Conservation (phyloP, 768 basidiomycete species). For the Psilocybe tampanensis region DNA sequence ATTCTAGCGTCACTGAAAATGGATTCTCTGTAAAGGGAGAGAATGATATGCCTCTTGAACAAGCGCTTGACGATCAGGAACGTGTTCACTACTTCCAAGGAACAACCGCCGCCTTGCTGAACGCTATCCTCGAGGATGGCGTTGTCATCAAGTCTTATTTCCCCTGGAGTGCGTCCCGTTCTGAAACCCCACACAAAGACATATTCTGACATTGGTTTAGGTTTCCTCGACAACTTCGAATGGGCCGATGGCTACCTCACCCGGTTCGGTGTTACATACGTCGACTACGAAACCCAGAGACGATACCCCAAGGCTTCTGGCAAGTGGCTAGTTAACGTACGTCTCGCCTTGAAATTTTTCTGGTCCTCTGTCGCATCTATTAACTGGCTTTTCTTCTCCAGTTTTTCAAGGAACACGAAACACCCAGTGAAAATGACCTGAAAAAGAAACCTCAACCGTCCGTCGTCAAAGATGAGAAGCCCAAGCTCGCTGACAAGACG, state of each 20-base stretch:
- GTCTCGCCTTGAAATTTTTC: not conserved
- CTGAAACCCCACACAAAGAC: not conserved
- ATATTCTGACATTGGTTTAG: constrained; percentile 32
- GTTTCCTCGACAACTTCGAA: constrained; percentile 73
- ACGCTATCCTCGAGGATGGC: constrained; percentile 62
- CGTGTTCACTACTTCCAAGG: constrained; percentile 71
- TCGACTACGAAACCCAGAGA: constrained; percentile 70
- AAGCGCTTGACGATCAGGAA: constrained; percentile 59
- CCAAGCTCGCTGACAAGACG: constrained; percentile 20
- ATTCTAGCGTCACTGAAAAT: constrained; percentile 68
- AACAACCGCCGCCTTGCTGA: constrained; percentile 52
- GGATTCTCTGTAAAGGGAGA: constrained; percentile 73
- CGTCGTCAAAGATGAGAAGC: constrained; percentile 2
- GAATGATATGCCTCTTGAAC: constrained; percentile 49
- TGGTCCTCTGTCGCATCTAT: no score
- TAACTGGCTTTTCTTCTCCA: constrained; percentile 17
- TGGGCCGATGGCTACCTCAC: constrained; percentile 75
- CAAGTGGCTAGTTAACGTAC: constrained; percentile 53
- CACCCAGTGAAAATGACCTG: constrained; percentile 15
- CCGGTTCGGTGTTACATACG: constrained; percentile 72
- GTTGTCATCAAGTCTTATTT: constrained; percentile 67
- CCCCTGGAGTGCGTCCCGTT: constrained; percentile 58
- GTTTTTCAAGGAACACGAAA: constrained; percentile 45
- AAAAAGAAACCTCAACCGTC: constrained; percentile 9
- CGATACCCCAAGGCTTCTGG: constrained; percentile 67